phyloP scores from a whole-genome alignment of 805 yeast genomes.

The Cyberlindnera subsufficiens region DNA sequence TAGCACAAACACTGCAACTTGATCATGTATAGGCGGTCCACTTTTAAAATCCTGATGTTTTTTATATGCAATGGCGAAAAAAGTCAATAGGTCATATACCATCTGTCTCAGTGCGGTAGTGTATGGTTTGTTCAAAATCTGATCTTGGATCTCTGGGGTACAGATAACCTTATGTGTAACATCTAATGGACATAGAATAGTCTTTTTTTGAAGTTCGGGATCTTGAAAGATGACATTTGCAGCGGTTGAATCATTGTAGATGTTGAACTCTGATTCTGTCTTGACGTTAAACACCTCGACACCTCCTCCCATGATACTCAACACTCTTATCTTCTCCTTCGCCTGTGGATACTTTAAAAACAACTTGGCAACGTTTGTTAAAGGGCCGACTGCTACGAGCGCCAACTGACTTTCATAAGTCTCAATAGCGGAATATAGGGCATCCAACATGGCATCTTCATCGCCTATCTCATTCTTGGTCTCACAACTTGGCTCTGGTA shows the following conservation, averaged over 20 bases:
- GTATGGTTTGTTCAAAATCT: slow-evolving; percentile 31
- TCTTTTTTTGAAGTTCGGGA: slow-evolving; percentile 36
- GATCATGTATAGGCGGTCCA: slow-evolving; percentile 83
- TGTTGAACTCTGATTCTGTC: slow-evolving; percentile 67
- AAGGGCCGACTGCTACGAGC: slow-evolving; percentile 70
- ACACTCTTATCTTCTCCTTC: slow-evolving; percentile 38
- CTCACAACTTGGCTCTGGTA: slow-evolving; percentile 41
- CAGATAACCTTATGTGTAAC: slow-evolving; percentile 64
- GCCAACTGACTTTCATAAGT: slow-evolving; percentile 43
- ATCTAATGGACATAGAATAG: slow-evolving; percentile 59
- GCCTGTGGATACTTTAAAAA: slow-evolving; percentile 50
- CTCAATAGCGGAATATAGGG: slow-evolving; percentile 32
- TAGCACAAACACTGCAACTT: slow-evolving; percentile 59
- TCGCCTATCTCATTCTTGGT: slow-evolving; percentile 30
- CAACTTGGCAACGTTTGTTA: slow-evolving; percentile 64
- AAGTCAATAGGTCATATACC: slow-evolving; percentile 47
- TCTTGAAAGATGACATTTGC: slow-evolving; percentile 52
- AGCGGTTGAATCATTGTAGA: slow-evolving; percentile 71
- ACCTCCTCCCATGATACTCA: slow-evolving; percentile 79
- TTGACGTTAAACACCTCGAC: slow-evolving; percentile 25
- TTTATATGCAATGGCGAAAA: slow-evolving; percentile 41
- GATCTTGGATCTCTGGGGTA: slow-evolving; percentile 32
- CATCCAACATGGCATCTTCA: slow-evolving; percentile 33
- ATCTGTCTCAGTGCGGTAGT: slow-evolving; percentile 42
- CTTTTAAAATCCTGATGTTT: slow-evolving; percentile 32